Evolutionary conservation across 108 stramenopile species (phyloP).

Genomic region (Parmales sp.): DNA sequence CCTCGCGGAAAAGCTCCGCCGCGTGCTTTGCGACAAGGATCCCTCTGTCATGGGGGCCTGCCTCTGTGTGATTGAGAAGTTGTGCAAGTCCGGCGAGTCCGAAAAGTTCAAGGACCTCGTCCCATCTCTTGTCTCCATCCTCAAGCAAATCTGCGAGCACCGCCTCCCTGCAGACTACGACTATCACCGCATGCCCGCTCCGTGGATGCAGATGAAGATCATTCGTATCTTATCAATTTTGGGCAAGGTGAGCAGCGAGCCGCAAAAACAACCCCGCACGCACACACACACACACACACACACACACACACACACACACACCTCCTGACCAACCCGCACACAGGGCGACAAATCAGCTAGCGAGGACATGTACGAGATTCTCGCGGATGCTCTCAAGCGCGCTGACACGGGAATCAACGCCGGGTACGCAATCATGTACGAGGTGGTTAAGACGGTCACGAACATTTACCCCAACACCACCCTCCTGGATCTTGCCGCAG

Average conservation of each 20-base stretch:
- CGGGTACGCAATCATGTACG: conserved; percentile 95
- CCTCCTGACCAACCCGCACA: too few species aligned
- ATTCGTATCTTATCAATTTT: conserved; percentile 82
- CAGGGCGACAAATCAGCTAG: conserved; percentile 55
- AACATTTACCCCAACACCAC: conserved; percentile 92
- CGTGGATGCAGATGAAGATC: conserved; percentile 97
- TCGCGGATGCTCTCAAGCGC: conserved; percentile 83
- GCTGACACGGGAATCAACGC: conserved; percentile 98
- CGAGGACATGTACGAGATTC: conserved; percentile 94
- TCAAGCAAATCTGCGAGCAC: conserved; percentile 94
- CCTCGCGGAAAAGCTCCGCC: conserved; percentile 72
- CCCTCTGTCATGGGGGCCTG: conserved; percentile 90
- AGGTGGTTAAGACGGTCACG: conserved; percentile 87
- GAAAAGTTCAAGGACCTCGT: conserved; percentile 81
- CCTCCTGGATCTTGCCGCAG: conserved; percentile 89
- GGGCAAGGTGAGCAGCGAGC: conserved; percentile 43
- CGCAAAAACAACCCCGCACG: too few species aligned
- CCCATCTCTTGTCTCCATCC: conserved; percentile 79
- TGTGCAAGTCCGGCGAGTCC: conserved; percentile 49
- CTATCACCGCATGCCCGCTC: conserved; percentile 97
- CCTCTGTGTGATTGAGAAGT: conserved; percentile 81
- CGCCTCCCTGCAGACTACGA: conserved; percentile 93
- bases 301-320: too few species aligned
- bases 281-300: too few species aligned
- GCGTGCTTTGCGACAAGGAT: conserved; percentile 88